Percentiles rank a stretch among this genome's conserved stretches.
These are phyloP conservation scores for Effrenium voratum DNA, from an alignment of 73 alveolate genomes.

Conservation along the genomic window DNA sequence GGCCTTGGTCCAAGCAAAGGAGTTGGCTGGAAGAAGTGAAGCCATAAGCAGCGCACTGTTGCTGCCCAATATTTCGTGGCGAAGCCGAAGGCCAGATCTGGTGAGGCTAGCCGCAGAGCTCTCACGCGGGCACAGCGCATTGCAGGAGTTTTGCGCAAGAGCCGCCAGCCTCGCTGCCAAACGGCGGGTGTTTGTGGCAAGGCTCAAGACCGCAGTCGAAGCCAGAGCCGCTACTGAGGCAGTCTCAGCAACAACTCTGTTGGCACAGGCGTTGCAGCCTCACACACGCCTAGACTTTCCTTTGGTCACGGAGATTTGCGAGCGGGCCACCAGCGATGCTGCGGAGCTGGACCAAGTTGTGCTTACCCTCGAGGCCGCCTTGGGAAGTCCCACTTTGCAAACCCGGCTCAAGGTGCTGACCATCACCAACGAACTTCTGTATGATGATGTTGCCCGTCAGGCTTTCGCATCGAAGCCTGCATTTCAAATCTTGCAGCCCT, in stretches of 20 bases:
- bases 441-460: slow-evolving; percentile 88
- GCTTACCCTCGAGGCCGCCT: slow-evolving; percentile 39
- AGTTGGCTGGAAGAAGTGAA: slow-evolving; percentile 17
- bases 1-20: slow-evolving; percentile 21
- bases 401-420: slow-evolving; percentile 70
- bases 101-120: background rate
- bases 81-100: slow-evolving; percentile 32
- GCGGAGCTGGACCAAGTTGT: slow-evolving; percentile 38
- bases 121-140: background rate
- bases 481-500: background rate
- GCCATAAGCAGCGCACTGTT: background rate
- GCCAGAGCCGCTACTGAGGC: slow-evolving; percentile 82
- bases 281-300: slow-evolving; percentile 68
- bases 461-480: slow-evolving; percentile 32
- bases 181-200: slow-evolving; percentile 62
- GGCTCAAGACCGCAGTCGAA: slow-evolving; percentile 77
- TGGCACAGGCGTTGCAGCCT: slow-evolving; percentile 46
- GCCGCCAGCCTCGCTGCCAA: slow-evolving; percentile 14
- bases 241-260: slow-evolving; percentile 32
- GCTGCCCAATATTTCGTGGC: slow-evolving; percentile 48
- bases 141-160: background rate
- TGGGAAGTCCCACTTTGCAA: slow-evolving; percentile 6
- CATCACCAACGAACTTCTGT: slow-evolving; percentile 51
- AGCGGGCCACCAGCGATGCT: slow-evolving; percentile 70
- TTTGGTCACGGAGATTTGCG: slow-evolving; percentile 78